Percentiles rank a stretch among this genome's conserved stretches.
Conservation (phyloP, 2,329 filamentous ascomycete genomes). For the Fusarium nisikadoi region DNA sequence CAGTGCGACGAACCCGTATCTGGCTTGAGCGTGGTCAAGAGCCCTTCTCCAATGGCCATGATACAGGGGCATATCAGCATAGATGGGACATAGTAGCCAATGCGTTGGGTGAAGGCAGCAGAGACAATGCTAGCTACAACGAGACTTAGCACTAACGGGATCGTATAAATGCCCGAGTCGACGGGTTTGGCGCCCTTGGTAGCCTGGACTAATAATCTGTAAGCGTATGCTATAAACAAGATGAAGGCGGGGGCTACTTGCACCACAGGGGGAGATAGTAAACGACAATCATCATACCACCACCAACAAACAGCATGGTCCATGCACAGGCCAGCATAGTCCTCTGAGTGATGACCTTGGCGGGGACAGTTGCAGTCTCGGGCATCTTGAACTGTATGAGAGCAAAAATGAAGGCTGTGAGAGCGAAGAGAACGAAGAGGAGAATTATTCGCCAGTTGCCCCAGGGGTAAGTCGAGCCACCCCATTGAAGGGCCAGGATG, state of each 20-base stretch:
- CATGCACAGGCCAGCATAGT: conserved; percentile 61
- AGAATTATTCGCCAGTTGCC: conserved; percentile 62
- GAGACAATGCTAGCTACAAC: conserved; percentile 62
- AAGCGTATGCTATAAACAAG: conserved; percentile 11
- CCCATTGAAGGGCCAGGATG: conserved; percentile 72
- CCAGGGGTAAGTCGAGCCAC: conserved; percentile 65
- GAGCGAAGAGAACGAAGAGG: conserved; percentile 62
- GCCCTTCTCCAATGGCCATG: conserved; percentile 64
- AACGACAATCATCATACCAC: conserved; percentile 64
- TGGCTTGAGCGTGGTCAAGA: conserved; percentile 66
- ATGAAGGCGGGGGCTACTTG: conserved; percentile 47
- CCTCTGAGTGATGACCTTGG: conserved; percentile 64
- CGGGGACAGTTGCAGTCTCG: conserved; percentile 66
- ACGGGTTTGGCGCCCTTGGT: conserved; percentile 63
- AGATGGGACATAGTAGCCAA: conserved; percentile 69
- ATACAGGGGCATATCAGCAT: conserved; percentile 64
- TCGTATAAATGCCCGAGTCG: conserved; percentile 66
- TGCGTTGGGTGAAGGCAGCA: conserved; percentile 60
- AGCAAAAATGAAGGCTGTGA: conserved; percentile 59
- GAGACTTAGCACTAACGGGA: conserved; percentile 66
- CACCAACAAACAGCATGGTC: conserved; percentile 60
- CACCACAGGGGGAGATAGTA: conserved; percentile 67
- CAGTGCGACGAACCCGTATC: conserved; percentile 61
- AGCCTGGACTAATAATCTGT: conserved; percentile 60
- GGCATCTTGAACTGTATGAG: conserved; percentile 64